Base-by-base conservation (phyloP, 352 stramenopile genomes). In the Globisporangium abappressorium region DNA sequence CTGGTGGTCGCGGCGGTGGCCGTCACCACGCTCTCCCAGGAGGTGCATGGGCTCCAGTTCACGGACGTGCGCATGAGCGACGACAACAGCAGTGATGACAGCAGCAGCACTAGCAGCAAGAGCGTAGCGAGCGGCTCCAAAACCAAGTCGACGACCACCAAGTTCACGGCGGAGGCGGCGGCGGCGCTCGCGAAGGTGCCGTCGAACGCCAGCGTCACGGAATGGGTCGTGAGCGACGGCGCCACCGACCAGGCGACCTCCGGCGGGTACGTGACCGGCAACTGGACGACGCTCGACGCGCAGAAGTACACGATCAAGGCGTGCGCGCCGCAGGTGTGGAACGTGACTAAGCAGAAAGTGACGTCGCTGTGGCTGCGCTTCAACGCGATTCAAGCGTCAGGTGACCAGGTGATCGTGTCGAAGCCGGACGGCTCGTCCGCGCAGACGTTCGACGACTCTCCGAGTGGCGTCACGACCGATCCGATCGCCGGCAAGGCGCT, bases 301-400 rank as follows among this genome's bases (percentile, higher is more conserved):
- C 68, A 56, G 20, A 71, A 62, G 36, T 87, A 82, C 62, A 62
- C 56, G n/a, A 84, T 87, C 67, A 33, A 77, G 1, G 22, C 70
- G 30, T 87, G 80, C 49, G 61, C 75, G 43, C 69, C 62, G 22
- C 80, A 87, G 65, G 71, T 64, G 56, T 87, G 80, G 77, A 84
- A 70, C 49, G 73, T 87, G 68, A 84, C 64, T 57, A 76, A 87
- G 58, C 72, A 79, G 59, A 77, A 74, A 56, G 76, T 74, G 12
- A 75, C 57, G 22, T 72, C 78, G 9, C 70, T 85, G 34, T 81
- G 71, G 72, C 71, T 88, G 15, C 58, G 74, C 30, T 85, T 88
- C 66, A 72, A 70, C 2, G 62, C 69, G 6, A 71, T 85, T 5
- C 18, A 68, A 24, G 68, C 69, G 64, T 34, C 74, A 0, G 80